phyloP scores from a whole-genome alignment of 768 basidiomycete species.

The Mycena albidolilacea region DNA sequence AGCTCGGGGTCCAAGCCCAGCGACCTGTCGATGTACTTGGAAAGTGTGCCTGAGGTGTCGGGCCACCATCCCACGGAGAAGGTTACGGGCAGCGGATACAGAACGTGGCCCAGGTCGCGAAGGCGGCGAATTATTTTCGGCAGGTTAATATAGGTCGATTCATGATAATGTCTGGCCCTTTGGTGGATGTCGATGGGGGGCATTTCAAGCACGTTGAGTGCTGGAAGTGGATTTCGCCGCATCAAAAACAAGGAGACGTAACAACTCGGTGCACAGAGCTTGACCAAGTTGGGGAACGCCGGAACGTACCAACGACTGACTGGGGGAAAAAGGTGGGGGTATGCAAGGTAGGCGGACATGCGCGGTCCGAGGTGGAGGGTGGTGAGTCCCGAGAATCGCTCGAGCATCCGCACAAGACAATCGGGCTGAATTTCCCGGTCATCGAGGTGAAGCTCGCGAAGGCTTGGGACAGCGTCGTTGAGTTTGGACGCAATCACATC shows the following conservation, averaged over 20 bases:
- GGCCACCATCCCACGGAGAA: not conserved
- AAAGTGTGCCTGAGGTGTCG: not conserved
- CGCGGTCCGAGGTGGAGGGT: no score
- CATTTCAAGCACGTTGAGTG: not conserved
- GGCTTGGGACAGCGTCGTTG: no score
- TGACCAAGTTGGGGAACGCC: conserved; percentile 9
- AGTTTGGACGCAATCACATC: no score
- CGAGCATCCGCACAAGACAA: no score
- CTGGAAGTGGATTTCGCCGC: conserved; percentile 19
- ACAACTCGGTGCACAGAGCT: not conserved
- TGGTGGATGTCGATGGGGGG: not conserved
- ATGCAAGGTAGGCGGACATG: not conserved
- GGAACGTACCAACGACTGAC: conserved; percentile 25
- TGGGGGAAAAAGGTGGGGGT: conserved; percentile 16
- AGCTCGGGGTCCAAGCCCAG: conserved; percentile 3
- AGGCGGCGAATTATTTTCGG: conserved; percentile 15
- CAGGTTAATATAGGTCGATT: not conserved
- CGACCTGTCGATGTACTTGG: conserved; percentile 8
- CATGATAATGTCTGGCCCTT: not conserved
- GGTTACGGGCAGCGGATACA: conserved; percentile 11
- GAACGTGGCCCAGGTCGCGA: not conserved
- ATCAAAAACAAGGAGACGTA: conserved; percentile 21
- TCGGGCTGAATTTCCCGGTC: no score
- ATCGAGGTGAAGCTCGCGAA: no score
- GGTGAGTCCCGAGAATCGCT: no score